phyloP scores from a whole-genome alignment of 2,329 filamentous ascomycete species.

The Xylogone sp. region DNA sequence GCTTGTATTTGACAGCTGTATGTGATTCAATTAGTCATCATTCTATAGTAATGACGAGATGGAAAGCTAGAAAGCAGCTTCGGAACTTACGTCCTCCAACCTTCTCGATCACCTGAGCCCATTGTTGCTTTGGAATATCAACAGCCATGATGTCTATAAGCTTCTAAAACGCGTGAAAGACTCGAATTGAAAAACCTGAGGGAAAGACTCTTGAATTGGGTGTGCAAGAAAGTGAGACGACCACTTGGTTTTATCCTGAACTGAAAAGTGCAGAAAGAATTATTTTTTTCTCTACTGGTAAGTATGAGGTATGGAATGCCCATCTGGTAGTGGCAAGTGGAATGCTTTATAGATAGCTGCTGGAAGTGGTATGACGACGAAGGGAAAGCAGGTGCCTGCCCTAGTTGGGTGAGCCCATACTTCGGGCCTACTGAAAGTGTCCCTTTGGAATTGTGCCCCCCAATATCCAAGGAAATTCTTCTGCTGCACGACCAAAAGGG shows the following conservation, averaged over 20 bases:
- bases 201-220: background rate
- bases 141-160: slow-evolving; percentile 19
- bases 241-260: background rate
- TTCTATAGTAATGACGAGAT: too few species aligned
- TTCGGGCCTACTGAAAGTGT: background rate
- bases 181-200: background rate
- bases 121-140: slow-evolving; percentile 76
- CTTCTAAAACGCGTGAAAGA: background rate
- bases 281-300: too few species aligned
- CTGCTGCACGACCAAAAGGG: too few species aligned
- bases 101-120: slow-evolving; percentile 87
- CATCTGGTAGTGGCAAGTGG: background rate
- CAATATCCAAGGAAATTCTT: background rate
- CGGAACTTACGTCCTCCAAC: slow-evolving; percentile 61
- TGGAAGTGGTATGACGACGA: background rate
- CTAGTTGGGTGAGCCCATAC: background rate
- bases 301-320: too few species aligned
- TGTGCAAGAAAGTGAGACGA: too few species aligned
- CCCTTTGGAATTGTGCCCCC: background rate
- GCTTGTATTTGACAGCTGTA: slow-evolving; percentile 65
- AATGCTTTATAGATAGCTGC: background rate
- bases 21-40: slow-evolving; percentile 1
- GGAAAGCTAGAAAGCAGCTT: slow-evolving; percentile 31
- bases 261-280: background rate
- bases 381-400: background rate